These are phyloP conservation scores for Rachicladosporium sp. DNA, from an alignment of 2,329 filamentous ascomycete species.

Conservation along the genomic window DNA sequence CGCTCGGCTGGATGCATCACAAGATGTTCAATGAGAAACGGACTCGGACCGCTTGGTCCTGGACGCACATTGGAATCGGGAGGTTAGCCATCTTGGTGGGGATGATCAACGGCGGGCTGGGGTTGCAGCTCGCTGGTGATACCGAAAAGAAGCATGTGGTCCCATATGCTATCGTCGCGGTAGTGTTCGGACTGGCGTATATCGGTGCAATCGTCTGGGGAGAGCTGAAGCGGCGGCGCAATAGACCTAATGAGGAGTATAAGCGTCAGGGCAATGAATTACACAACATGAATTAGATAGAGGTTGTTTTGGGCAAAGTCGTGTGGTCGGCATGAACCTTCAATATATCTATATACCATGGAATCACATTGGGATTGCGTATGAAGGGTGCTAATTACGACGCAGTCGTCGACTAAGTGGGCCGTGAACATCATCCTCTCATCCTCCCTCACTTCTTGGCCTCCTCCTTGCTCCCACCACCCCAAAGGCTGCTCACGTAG, in stretches of 20 bases:
- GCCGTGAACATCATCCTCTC: too few species aligned
- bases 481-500: slow-evolving; percentile 21
- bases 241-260: too few species aligned
- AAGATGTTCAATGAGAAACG: slow-evolving; percentile 35
- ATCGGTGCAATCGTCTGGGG: slow-evolving; percentile 20
- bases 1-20: slow-evolving; percentile 42
- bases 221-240: slow-evolving; percentile 10
- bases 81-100: slow-evolving; percentile 35
- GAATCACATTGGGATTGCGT: too few species aligned
- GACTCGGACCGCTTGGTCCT: slow-evolving; percentile 33
- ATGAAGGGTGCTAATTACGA: too few species aligned
- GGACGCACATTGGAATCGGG: slow-evolving; percentile 21
- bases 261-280: too few species aligned
- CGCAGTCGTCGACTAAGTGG: too few species aligned
- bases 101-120: slow-evolving; percentile 46
- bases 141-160: slow-evolving; percentile 22
- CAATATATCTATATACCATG: too few species aligned
- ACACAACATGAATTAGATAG: too few species aligned
- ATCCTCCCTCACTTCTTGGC: neutral
- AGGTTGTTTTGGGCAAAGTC: too few species aligned
- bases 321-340: too few species aligned
- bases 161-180: slow-evolving; percentile 39
- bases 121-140: slow-evolving; percentile 34
- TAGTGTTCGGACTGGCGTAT: slow-evolving; percentile 33
- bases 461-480: slow-evolving; percentile 19